phyloP scores from a whole-genome alignment of 441 rosid species.

The Melastoma candidum region DNA sequence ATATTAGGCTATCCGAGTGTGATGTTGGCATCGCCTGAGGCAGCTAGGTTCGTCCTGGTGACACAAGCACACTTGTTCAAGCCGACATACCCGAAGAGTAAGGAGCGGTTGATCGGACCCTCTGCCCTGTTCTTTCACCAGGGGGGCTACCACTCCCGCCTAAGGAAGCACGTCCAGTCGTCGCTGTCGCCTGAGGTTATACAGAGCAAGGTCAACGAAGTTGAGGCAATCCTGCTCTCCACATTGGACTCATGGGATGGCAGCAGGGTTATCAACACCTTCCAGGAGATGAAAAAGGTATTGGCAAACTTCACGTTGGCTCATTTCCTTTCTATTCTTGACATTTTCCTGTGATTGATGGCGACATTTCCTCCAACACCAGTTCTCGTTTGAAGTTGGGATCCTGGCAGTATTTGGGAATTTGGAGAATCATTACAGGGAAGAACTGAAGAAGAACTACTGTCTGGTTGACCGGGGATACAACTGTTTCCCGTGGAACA shows the following conservation, averaged over 20 bases:
- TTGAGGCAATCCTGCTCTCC: conserved; percentile 44
- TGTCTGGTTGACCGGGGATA: conserved; percentile 46
- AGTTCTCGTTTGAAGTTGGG: conserved; percentile 70
- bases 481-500: conserved; percentile 47
- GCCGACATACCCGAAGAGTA: conserved; percentile 89
- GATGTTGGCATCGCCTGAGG: conserved; percentile 87
- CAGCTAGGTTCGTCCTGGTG: conserved; percentile 58
- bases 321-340: neutral
- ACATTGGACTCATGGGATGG: conserved; percentile 40
- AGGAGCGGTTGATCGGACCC: conserved; percentile 78
- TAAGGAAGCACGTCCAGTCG: conserved; percentile 51
- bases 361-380: conserved; percentile 11
- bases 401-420: conserved; percentile 44
- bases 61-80: conserved; percentile 67
- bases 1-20: conserved; percentile 93
- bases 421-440: conserved; percentile 36
- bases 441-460: conserved; percentile 43
- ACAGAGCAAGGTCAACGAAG: conserved; percentile 41
- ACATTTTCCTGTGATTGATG: neutral
- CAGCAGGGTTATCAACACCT: conserved; percentile 41
- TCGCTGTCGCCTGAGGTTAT: conserved; percentile 42
- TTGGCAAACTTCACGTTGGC: neutral
- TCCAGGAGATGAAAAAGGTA: conserved; percentile 62
- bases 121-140: conserved; percentile 82
- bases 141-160: conserved; percentile 60